These are phyloP conservation scores for Ascochyta clinopodiicola DNA, from an alignment of 2,329 filamentous ascomycete genomes.

Conservation along the genomic window DNA sequence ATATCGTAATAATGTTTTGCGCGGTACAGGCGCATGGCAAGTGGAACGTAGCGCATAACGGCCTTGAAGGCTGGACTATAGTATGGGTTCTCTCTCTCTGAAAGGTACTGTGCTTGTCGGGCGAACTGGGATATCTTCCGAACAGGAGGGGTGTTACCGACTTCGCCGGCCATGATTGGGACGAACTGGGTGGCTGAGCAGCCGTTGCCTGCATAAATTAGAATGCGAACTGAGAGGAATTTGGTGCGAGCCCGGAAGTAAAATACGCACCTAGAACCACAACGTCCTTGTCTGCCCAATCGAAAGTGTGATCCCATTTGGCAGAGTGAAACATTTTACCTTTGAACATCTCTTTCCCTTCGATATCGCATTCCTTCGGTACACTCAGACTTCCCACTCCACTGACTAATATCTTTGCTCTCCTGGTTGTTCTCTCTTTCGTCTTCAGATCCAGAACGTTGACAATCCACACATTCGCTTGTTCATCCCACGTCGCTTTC, in stretches of 20 bases:
- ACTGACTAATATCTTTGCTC: slow-evolving; percentile 37
- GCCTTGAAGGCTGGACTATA: slow-evolving; percentile 52
- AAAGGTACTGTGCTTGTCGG: slow-evolving; percentile 60
- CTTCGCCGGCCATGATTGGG: slow-evolving; percentile 51
- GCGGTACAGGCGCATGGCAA: slow-evolving; percentile 55
- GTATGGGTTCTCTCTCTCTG: slow-evolving; percentile 52
- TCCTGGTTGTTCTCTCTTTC: slow-evolving; percentile 25
- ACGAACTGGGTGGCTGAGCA: slow-evolving; percentile 59
- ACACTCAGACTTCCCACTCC: slow-evolving; percentile 40
- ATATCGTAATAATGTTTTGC: slow-evolving; percentile 52
- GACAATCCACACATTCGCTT: slow-evolving; percentile 49
- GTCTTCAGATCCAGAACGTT: slow-evolving; percentile 30
- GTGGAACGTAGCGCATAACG: slow-evolving; percentile 55
- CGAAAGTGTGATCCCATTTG: slow-evolving; percentile 57
- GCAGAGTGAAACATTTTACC: slow-evolving; percentile 43
- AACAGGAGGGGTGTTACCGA: slow-evolving; percentile 34
- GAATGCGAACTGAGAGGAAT: neutral
- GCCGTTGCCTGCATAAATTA: slow-evolving; percentile 49
- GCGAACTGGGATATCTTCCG: slow-evolving; percentile 56
- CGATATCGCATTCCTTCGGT: slow-evolving; percentile 48
- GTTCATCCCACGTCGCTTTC: slow-evolving; percentile 54
- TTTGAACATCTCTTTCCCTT: slow-evolving; percentile 55
- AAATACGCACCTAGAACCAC: slow-evolving; percentile 35
- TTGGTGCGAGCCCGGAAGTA: neutral
- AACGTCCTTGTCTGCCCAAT: slow-evolving; percentile 51